Evolutionary conservation across 257 asterid species (phyloP).

Genomic region (Solanum bulbocastanum): DNA sequence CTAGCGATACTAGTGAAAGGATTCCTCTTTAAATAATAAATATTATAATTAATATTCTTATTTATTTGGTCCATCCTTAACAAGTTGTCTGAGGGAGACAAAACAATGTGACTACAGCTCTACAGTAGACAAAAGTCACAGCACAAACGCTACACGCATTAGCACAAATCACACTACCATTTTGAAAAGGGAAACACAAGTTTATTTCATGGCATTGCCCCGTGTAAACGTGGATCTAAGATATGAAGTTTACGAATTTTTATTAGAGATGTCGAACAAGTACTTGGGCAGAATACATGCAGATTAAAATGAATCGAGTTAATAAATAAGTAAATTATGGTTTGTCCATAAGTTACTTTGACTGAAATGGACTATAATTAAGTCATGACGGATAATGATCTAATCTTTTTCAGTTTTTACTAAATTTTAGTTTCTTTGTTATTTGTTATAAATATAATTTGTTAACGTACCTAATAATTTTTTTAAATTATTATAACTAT

Average conservation of each 20-base stretch:
- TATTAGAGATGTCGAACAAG: rapidly evolving
- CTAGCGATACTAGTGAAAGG: background rate
- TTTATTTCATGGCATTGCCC: background rate
- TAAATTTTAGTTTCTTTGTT: background rate
- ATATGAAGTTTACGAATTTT: background rate
- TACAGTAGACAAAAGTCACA: background rate
- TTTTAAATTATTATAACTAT: background rate
- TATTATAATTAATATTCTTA: background rate
- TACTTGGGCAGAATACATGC: rapidly evolving
- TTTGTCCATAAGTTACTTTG: background rate
- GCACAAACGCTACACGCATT: background rate
- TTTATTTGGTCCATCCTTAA: background rate
- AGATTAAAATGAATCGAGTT: rapidly evolving
- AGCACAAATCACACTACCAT: background rate
- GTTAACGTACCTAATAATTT: background rate
- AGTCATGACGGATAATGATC: rapidly evolving
- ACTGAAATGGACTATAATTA: background rate
- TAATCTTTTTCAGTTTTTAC: background rate
- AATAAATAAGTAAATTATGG: background rate
- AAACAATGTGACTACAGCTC: background rate
- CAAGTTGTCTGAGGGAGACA: background rate
- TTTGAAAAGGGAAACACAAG: background rate
- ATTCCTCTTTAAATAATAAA: background rate
- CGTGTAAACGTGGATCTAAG: background rate
- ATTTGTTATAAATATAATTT: background rate